Base-by-base conservation (phyloP, 805 yeast species). In the Pichia insulana region DNA sequence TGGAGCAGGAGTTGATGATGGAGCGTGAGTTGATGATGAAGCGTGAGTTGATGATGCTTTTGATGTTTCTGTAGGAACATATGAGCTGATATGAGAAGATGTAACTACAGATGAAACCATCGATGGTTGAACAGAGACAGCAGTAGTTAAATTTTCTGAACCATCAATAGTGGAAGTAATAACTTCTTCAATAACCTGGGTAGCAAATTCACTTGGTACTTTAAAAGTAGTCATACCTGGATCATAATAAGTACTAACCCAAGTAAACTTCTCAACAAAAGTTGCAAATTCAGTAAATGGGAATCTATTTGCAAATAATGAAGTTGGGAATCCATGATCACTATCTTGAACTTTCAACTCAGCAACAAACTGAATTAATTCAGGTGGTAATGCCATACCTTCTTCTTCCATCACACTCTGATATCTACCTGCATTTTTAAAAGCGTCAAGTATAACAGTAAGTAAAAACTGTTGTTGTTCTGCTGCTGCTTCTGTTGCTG, bases 241-340 rank as follows among this genome's bases (percentile, higher is more conserved):
- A 2, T 41, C 16, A 8, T 63, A 39, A 33, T 62, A 43, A 2
- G 56, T 47, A 3, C 55, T 27, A 37, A 62, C 57, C 67, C 68
- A 62, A 1, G 66, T 67, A 40, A 65, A 61, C 4, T 51, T 56
- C 7, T 57, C 44, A 15, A 59, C 48, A 34, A 52, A 61, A 2
- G 64, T 57, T n/a, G 54, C 25, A 43, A 64, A 63, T 8, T 51
- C 58, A 2, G 57, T 49, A 42, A 62, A 53, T 20, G 69, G 69
- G 41, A 64, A 64, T 1, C 40, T 35, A n/a, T 48, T 47, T 9
- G 53, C 45, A 30, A 59, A 45, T 19, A 58, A 31, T 2, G 62
- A 54, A 3, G 59, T 55, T 37, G 57, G 49, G 20, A 53, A 51
- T 8, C 25, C 25, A 6, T 37, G 43, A 2, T 40, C 22, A 15